phyloP scores from a whole-genome alignment of 371 early-diverging fungal genomes.

The Phascolomyces articulosus region DNA sequence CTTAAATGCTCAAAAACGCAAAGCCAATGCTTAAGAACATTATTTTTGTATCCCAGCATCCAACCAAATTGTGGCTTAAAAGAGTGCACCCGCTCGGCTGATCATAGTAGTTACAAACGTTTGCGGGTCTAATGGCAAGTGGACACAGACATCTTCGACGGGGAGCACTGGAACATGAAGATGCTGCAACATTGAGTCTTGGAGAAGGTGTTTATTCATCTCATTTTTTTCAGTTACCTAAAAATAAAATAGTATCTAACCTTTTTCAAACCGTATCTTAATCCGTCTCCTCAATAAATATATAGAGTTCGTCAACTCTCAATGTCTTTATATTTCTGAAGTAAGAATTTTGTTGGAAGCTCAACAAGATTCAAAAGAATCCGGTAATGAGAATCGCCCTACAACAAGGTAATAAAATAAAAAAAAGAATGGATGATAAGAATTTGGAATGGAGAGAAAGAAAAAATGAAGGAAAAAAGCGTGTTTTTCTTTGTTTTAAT shows the following conservation, averaged over 20 bases:
- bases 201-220: constrained; percentile 63
- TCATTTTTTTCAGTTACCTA: neutral
- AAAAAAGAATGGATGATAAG: too few species aligned
- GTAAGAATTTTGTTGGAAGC: constrained; percentile 82
- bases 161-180: constrained; percentile 68
- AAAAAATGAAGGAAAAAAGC: neutral
- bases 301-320: constrained; percentile 77
- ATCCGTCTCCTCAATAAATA: neutral
- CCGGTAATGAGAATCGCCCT: constrained; percentile 35
- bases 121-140: constrained; percentile 13
- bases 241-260: too few species aligned
- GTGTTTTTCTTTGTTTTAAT: neutral
- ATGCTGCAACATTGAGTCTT: constrained; percentile 72
- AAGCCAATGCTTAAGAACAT: too few species aligned
- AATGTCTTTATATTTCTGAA: constrained; percentile 88
- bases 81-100: neutral
- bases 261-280: neutral
- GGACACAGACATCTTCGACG: constrained; percentile 57
- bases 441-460: neutral
- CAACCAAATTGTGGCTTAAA: constrained; percentile 7
- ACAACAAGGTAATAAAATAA: constrained; percentile 38
- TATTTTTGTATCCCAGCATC: neutral
- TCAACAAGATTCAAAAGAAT: constrained; percentile 51
- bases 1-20: too few species aligned
- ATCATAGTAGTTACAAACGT: too few species aligned